Percentiles rank a stretch among this genome's conserved stretches.
Conservation (phyloP, 129 eudicot species). For the Flaveria sonorensis region DNA sequence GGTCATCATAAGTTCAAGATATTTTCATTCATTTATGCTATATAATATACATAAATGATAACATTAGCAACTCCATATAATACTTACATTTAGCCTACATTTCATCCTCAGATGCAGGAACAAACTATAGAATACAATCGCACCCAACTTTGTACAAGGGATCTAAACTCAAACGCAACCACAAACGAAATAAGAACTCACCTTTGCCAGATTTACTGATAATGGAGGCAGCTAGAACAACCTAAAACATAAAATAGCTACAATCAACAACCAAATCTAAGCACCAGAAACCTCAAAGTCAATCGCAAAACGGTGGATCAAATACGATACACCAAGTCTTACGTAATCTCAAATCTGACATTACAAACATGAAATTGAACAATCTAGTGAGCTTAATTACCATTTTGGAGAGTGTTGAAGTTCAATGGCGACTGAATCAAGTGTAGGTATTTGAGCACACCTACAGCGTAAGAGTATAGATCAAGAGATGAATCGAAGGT, state of each 20-base stretch:
- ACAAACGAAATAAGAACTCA: constrained; percentile 22
- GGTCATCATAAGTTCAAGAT: background rate
- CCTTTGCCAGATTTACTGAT: constrained; percentile 89
- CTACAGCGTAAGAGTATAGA: constrained; percentile 15
- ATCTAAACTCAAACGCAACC: constrained; percentile 4
- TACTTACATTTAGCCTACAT: background rate
- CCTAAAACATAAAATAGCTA: constrained; percentile 40
- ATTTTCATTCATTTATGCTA: too few species aligned
- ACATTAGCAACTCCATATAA: background rate
- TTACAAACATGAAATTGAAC: constrained; percentile 14
- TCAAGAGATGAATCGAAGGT: constrained; percentile 2
- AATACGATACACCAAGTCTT: background rate
- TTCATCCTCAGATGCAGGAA: background rate
- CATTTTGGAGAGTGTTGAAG: constrained; percentile 33
- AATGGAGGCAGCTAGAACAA: constrained; percentile 85
- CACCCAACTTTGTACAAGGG: background rate
- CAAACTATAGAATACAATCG: background rate
- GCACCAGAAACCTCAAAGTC: background rate
- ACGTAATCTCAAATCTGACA: background rate
- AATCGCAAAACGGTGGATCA: constrained; percentile 11
- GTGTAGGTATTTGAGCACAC: constrained; percentile 14
- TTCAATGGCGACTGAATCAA: constrained; percentile 27
- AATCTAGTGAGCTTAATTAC: constrained; percentile 17
- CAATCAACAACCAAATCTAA: constrained; percentile 1
- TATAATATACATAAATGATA: background rate